These are phyloP conservation scores for Podila clonocystis DNA, from an alignment of 192 early-diverging fungal genomes.

Conservation along the genomic window DNA sequence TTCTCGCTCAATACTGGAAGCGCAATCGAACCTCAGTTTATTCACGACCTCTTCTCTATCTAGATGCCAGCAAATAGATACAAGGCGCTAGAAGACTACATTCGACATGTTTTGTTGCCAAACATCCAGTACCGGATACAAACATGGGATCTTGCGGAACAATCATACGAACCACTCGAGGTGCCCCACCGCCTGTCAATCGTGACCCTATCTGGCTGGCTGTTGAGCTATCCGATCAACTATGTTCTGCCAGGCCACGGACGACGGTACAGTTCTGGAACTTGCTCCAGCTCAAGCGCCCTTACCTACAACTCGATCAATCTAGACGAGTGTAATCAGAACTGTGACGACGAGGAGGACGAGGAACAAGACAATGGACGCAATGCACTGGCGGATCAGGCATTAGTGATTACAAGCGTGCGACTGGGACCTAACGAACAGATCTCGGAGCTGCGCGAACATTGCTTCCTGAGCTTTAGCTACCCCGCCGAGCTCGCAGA, in stretches of 20 bases:
- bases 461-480: slow-evolving; percentile 26
- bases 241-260: slow-evolving; percentile 21
- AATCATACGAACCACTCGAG: slow-evolving; percentile 10
- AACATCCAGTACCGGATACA: slow-evolving; percentile 12
- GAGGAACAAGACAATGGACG: slow-evolving; percentile 13
- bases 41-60: neutral
- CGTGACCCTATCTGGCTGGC: slow-evolving; percentile 25
- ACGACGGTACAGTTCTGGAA: too few species aligned
- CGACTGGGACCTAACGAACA: slow-evolving; percentile 11
- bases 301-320: too few species aligned
- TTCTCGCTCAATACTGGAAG: neutral
- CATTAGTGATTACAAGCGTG: slow-evolving; percentile 16
- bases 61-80: slow-evolving; percentile 30
- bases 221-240: slow-evolving; percentile 26
- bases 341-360: slow-evolving; percentile 31
- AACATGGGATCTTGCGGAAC: slow-evolving; percentile 40
- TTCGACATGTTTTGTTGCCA: slow-evolving; percentile 13
- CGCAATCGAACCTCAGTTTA: neutral
- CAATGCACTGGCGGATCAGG: slow-evolving; percentile 28
- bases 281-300: too few species aligned
- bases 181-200: slow-evolving; percentile 24
- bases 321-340: slow-evolving; percentile 1
- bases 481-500: slow-evolving; percentile 27
- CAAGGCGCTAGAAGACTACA: slow-evolving; percentile 14
- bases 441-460: slow-evolving; percentile 10